Percentiles rank a stretch among this genome's conserved stretches.
phyloP scores from a whole-genome alignment of 2,329 filamentous ascomycete genomes.

The Huntiella moniliformis region DNA sequence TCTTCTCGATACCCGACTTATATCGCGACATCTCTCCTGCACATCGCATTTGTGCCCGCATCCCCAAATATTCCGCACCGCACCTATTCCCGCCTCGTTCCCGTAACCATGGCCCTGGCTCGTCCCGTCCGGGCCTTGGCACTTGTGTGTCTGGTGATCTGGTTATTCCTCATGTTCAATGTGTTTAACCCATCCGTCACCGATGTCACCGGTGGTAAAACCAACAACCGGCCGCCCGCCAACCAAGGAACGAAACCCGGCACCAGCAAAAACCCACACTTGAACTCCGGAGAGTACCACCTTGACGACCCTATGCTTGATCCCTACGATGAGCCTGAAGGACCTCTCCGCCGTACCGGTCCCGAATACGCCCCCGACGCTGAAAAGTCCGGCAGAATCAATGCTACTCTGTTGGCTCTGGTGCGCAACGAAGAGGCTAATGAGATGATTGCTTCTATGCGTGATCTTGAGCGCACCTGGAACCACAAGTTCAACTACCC shows the following conservation, averaged over 20 bases:
- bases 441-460: slow-evolving; percentile 74
- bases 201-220: slow-evolving; percentile 20
- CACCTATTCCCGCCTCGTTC: slow-evolving; percentile 6
- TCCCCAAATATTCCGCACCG: background rate
- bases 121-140: slow-evolving; percentile 67
- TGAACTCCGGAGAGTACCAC: slow-evolving; percentile 31
- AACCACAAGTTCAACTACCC: slow-evolving; percentile 99
- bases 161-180: slow-evolving; percentile 63
- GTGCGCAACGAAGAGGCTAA: slow-evolving; percentile 81
- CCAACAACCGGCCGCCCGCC: background rate
- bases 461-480: slow-evolving; percentile 83
- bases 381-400: slow-evolving; percentile 63
- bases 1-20: background rate
- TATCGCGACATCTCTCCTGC: background rate
- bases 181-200: slow-evolving; percentile 41
- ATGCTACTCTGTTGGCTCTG: slow-evolving; percentile 78
- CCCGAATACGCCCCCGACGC: slow-evolving; percentile 63
- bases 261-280: slow-evolving; percentile 3
- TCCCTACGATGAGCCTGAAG: slow-evolving; percentile 65
- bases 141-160: slow-evolving; percentile 50
- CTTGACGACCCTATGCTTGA: slow-evolving; percentile 73
- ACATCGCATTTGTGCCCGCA: background rate
- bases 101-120: slow-evolving; percentile 56
- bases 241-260: background rate
- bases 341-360: slow-evolving; percentile 52